phyloP scores from a whole-genome alignment of 331 rosid genomes.

The Cydonia oblonga region DNA sequence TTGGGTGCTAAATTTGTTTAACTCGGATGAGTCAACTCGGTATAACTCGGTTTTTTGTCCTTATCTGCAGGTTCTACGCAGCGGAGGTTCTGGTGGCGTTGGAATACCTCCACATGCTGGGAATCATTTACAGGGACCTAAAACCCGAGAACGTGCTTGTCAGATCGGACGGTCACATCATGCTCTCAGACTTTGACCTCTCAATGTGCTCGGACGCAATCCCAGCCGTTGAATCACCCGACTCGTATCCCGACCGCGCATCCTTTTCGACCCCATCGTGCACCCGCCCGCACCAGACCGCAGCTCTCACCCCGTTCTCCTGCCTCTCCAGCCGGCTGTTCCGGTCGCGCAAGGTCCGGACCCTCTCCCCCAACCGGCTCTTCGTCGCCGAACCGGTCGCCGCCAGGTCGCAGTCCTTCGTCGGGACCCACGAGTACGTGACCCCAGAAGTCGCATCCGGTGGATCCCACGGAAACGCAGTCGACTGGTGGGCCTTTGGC shows the following conservation, averaged over 20 bases:
- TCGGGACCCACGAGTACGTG: slow-evolving; percentile 93
- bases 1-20: neutral
- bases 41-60: neutral
- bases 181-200: slow-evolving; percentile 94
- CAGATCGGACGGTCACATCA: slow-evolving; percentile 97
- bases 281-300: slow-evolving; percentile 21
- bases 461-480: slow-evolving; percentile 89
- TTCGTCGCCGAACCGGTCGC: slow-evolving; percentile 88
- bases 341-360: slow-evolving; percentile 69
- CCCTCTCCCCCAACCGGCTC: slow-evolving; percentile 47
- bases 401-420: slow-evolving; percentile 81
- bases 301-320: slow-evolving; percentile 18
- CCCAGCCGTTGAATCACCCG: slow-evolving; percentile 77
- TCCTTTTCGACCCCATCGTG: slow-evolving; percentile 1
- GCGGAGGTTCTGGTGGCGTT: slow-evolving; percentile 90
- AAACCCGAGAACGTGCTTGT: slow-evolving; percentile 95
- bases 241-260: slow-evolving; percentile 19
- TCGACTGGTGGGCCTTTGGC: slow-evolving; percentile 98
- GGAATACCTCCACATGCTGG: slow-evolving; percentile 96
- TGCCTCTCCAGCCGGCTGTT: slow-evolving; percentile 51
- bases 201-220: slow-evolving; percentile 68
- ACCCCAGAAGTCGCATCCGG: slow-evolving; percentile 95
- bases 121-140: slow-evolving; percentile 88
- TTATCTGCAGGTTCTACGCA: slow-evolving; percentile 68
- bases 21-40: slow-evolving; percentile 11